These are phyloP conservation scores for Haplographium delicatum DNA, from an alignment of 495 filamentous ascomycete genomes.

Conservation along the genomic window DNA sequence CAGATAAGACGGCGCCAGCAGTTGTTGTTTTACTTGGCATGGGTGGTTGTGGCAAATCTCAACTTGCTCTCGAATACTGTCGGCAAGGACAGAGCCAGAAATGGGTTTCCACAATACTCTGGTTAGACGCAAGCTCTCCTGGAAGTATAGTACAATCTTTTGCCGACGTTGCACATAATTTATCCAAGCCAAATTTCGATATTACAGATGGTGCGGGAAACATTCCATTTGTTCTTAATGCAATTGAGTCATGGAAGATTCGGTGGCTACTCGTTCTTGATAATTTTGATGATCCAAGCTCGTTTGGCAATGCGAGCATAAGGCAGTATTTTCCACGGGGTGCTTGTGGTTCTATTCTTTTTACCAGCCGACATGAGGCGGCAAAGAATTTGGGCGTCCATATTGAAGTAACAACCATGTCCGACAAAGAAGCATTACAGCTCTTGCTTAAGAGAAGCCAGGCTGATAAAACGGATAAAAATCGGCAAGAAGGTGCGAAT, in stretches of 20 bases:
- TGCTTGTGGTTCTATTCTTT: constrained; percentile 21
- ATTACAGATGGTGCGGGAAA: constrained; percentile 3
- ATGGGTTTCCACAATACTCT: constrained; percentile 25
- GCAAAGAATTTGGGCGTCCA: background rate
- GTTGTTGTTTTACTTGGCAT: constrained; percentile 29
- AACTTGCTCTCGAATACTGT: constrained; percentile 32
- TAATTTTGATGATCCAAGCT: constrained; percentile 31
- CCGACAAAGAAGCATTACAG: constrained; percentile 22
- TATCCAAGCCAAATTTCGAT: constrained; percentile 2
- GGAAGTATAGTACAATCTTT: constrained; percentile 10
- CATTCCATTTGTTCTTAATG: constrained; percentile 19
- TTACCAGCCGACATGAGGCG: constrained; percentile 22
- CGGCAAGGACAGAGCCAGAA: constrained; percentile 10
- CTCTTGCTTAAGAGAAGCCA: constrained; percentile 22
- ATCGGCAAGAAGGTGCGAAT: constrained; percentile 8
- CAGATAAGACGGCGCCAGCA: background rate
- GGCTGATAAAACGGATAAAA: background rate
- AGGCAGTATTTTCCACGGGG: constrained; percentile 23
- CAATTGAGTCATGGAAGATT: constrained; percentile 11
- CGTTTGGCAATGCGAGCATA: constrained; percentile 19
- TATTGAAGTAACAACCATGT: constrained; percentile 19
- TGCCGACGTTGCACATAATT: constrained; percentile 11
- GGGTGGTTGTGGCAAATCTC: constrained; percentile 33
- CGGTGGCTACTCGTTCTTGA: constrained; percentile 32
- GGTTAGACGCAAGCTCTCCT: constrained; percentile 28